Base-by-base conservation (phyloP, 345 rosid species). In the Arabidopsis arenosa region DNA sequence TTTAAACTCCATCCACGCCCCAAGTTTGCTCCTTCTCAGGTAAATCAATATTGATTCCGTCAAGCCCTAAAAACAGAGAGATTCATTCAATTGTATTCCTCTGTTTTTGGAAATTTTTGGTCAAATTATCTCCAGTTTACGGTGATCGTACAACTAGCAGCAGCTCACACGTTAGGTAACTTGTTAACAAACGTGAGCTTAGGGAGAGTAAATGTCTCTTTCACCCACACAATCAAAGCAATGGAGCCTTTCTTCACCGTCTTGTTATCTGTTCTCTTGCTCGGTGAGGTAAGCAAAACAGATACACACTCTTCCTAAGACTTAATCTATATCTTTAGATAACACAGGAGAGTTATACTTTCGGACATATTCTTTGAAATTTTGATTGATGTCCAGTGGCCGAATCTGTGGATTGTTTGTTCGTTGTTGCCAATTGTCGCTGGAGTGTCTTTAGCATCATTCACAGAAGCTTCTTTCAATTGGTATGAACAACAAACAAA, bases 171-270 rank as follows among this genome's bases (percentile, higher is more conserved):
- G 0, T 63, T 88, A 75, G 98, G 98, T 3, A 94, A 91, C 82
- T 85, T 91, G 78, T 70, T 94, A 67, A 92, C 98, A 2, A 90
- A 91, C 63, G 72, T 92, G 63, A 91, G 98, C 73, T 60, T 94
- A 47, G 95, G 89, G 59, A 84, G 75, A 71, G 96, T 94, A 12
- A 84, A 91, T 28, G 87, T 94, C 40, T 94, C 98, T 2, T 91
- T 94, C 86, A 94, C 97, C 32, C 96, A 93, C 83, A 93, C 98
- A 10, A 83, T 93, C 83, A 94, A 91, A 85, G 88, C 96, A 37
- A 84, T 94, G 97, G 97, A 94, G 77, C 97, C 95, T 37, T 88
- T 94, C 81, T 94, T 90, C 89, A 86, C 93, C 1, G 97, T 91
- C 75, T 74, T 88, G 59, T 82, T 94, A 49, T 87, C 95, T 59